Percentiles rank a stretch among this genome's conserved stretches.
Evolutionary conservation across 768 basidiomycete species (phyloP).

Genomic region (Boletus coccyginus): DNA sequence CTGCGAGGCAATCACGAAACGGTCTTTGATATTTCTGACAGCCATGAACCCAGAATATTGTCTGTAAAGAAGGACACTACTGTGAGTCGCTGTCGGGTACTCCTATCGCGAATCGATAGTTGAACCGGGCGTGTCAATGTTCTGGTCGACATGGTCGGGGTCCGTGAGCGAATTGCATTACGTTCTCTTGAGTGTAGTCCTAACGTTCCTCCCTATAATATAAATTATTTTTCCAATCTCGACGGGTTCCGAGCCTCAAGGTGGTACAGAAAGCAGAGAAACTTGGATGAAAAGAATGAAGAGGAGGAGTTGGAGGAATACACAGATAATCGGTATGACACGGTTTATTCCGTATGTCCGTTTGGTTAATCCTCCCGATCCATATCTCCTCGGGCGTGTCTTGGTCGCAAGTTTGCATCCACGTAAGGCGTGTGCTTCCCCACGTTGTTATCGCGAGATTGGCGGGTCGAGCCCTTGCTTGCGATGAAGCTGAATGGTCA

Average conservation of each 20-base stretch:
- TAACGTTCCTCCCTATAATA: constrained; percentile 26
- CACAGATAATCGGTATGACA: constrained; percentile 22
- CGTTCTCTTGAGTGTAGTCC: not conserved
- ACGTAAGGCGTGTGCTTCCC: constrained; percentile 54
- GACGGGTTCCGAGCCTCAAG: constrained; percentile 35
- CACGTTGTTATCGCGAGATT: constrained; percentile 49
- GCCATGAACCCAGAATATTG: not conserved
- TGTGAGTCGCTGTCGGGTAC: too few species aligned
- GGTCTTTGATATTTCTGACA: constrained; percentile 3
- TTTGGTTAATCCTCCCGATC: not conserved
- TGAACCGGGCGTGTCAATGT: constrained; percentile 7
- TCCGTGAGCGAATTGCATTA: constrained; percentile 18
- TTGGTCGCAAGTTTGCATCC: constrained; percentile 55
- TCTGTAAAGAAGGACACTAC: too few species aligned
- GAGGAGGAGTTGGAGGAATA: constrained; percentile 16
- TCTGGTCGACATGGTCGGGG: constrained; percentile 30
- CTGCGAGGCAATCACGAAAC: constrained; percentile 31
- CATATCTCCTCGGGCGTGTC: constrained; percentile 48
- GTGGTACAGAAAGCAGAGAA: constrained; percentile 32
- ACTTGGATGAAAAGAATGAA: not conserved
- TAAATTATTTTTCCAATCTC: constrained; percentile 38
- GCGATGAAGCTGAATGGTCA: constrained; percentile 8
- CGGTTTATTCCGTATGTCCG: not conserved
- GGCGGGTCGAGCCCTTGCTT: constrained; percentile 45
- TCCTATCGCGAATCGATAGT: not conserved